These are phyloP conservation scores for Climacium dendroides DNA, from an alignment of 225 moss, liverwort and hornwort genomes.

Conservation along the genomic window DNA sequence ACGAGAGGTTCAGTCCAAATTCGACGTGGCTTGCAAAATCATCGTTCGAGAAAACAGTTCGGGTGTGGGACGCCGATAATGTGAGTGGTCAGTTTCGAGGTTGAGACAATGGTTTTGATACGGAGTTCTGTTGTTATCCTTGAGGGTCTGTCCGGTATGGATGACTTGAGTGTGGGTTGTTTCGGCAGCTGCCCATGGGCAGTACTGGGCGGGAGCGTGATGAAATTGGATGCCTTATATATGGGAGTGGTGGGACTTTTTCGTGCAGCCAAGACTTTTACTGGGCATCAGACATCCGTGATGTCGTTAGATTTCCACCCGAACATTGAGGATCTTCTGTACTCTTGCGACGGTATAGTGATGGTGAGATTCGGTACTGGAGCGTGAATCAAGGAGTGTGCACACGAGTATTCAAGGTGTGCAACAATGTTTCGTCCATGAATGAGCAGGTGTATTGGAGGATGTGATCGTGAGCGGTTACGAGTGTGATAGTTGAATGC, in stretches of 20 bases:
- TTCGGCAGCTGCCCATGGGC: not conserved
- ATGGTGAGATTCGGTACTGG: conserved; percentile 97
- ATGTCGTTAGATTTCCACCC: conserved; percentile 99
- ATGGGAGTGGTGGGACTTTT: not conserved
- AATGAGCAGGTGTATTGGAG: not conserved
- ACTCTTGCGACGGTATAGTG: conserved; percentile 96
- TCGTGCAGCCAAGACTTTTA: conserved; percentile 85
- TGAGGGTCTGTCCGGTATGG: not conserved
- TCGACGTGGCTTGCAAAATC: conserved; percentile 93
- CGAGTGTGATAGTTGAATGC: not conserved
- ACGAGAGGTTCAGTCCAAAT: conserved; percentile 95
- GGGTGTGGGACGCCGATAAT: conserved; percentile 99
- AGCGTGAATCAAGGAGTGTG: conserved; percentile 80
- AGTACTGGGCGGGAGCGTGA: not conserved
- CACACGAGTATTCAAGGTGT: conserved; percentile 89
- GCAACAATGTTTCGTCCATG: not conserved
- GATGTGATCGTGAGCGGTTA: not conserved
- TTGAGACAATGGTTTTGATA: not conserved
- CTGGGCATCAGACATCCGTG: conserved; percentile 79
- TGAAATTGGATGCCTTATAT: not conserved
- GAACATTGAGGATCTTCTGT: conserved; percentile 81
- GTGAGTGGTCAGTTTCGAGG: conserved; percentile 22
- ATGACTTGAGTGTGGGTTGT: not conserved
- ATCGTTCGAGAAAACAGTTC: conserved; percentile 95
- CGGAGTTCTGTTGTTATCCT: not conserved